These are phyloP conservation scores for Emmonsiellopsis sp. DNA, from an alignment of 2,329 filamentous ascomycete genomes.

Conservation along the genomic window DNA sequence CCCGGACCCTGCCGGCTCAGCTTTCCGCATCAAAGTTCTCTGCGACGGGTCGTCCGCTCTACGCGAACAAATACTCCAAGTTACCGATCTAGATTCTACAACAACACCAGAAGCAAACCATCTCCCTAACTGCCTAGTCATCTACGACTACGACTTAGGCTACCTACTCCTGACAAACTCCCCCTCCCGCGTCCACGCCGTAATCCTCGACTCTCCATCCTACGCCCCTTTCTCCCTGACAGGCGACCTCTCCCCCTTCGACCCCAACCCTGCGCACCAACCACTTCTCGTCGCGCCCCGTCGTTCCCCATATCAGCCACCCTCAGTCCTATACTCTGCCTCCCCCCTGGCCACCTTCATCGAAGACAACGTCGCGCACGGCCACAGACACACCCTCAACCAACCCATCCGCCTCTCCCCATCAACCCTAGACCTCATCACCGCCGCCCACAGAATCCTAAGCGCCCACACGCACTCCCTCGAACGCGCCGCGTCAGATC, in stretches of 20 bases:
- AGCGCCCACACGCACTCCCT: conserved; percentile 38
- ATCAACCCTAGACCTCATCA: conserved; percentile 40
- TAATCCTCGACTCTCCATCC: conserved; percentile 42
- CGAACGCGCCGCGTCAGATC: conserved; percentile 40
- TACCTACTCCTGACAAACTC: conserved; percentile 47
- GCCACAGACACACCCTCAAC: conserved; percentile 33
- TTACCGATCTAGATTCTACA: conserved; percentile 20
- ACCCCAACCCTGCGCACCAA: conserved; percentile 17
- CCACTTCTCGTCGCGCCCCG: conserved; percentile 22
- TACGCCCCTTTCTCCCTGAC: conserved; percentile 21
- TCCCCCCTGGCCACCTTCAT: conserved; percentile 33
- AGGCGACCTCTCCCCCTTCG: conserved; percentile 18
- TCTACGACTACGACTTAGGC: conserved; percentile 49
- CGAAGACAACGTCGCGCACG: conserved; percentile 34
- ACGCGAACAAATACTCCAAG: conserved; percentile 40
- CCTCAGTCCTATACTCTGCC: conserved; percentile 30
- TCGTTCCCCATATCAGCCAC: conserved; percentile 35
- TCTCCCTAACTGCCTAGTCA: conserved; percentile 42
- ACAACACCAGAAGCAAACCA: conserved; percentile 21
- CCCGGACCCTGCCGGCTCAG: conserved; percentile 42
- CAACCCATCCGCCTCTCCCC: conserved; percentile 40
- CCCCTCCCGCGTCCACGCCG: conserved; percentile 42
- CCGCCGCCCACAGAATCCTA: conserved; percentile 38
- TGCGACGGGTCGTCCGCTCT: conserved; percentile 43
- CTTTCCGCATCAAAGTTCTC: conserved; percentile 48